Conservation (phyloP, 768 basidiomycete species). For the Crassisporium funariophilum region DNA sequence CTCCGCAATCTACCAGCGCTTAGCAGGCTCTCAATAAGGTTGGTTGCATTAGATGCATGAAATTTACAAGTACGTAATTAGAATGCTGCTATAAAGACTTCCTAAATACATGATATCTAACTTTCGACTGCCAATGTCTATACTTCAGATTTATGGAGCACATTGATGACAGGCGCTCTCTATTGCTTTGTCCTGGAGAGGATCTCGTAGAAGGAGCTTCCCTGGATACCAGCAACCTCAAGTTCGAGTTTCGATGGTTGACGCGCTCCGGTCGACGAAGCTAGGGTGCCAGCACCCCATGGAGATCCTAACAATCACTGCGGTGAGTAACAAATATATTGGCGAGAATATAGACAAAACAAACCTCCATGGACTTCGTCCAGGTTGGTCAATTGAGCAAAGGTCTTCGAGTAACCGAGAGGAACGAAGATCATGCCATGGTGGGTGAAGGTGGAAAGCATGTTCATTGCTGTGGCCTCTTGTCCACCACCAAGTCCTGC, state of each 20-base stretch:
- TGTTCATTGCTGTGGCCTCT: conserved; percentile 54
- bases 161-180: no score
- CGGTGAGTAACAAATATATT: not conserved
- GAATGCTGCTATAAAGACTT: no score
- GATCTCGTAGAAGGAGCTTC: conserved; percentile 53
- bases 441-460: conserved; percentile 64
- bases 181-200: conserved; percentile 46
- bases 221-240: conserved; percentile 59
- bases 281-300: conserved; percentile 79
- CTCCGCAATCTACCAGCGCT: no score
- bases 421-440: conserved; percentile 77
- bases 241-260: conserved; percentile 60
- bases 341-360: conserved; percentile 21
- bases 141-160: conserved; percentile 31
- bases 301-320: conserved; percentile 56
- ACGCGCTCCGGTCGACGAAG: conserved; percentile 57
- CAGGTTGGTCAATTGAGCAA: conserved; percentile 41
- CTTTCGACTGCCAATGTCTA: not conserved
- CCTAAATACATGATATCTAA: conserved; percentile 2
- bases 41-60: no score
- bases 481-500: conserved; percentile 83
- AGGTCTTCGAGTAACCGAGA: conserved; percentile 62
- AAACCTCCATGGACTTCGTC: conserved; percentile 59
- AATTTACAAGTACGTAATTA: no score
- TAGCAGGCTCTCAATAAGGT: no score